Evolutionary conservation across 352 stramenopile species (phyloP), one percentile per base, ranked within the genome.

Genomic region (Pythium rishiriense): DNA sequence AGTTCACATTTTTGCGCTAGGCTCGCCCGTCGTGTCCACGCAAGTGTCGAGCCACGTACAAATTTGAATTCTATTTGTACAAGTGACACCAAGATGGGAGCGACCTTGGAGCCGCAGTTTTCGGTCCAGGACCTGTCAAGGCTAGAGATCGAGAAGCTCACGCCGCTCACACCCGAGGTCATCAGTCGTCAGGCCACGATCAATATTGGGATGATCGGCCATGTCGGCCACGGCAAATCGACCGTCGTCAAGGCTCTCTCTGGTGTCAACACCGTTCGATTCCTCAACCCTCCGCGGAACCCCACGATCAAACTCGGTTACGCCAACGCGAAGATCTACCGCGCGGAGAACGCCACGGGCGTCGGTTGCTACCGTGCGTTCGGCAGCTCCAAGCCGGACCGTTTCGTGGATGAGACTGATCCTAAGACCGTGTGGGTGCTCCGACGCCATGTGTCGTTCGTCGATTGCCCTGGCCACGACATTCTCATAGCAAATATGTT

Each of bases 231-330:
- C 86, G 98, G 98, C 64, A 99, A 99, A 76, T 98, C 89, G 53
- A 99, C 98, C 42, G 97, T 99, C 51, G 98, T 99, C 39, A 99
- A 99, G 80, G 96, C 98, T 53, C 99, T 99, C 64, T 99, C 96
- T 49, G 98, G 98, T 66, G 97, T 99, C n/a, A 94, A 99, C 80
- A 98, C 96, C 7, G 94, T 99, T 48, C 94, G 94, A 33, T 98
- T 98, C 75, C 98, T 98, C 80, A 99, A 99, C 79, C 78, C 99
- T 66, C 97, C 99, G 78, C 94, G 98, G 72, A 99, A 99, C 87
- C 99, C 99, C 78, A 99, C 98, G 58, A 99, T 99, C 86, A 99
- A 99, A 84, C 85, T 99, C n/a, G 98, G 98, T 58, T 99, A 99
- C 76, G 98, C 98, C 58, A 99, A 99, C 77, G 98, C 98, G 51